These are phyloP conservation scores for Penicillium chermesinum DNA, from an alignment of 495 filamentous ascomycete genomes.

Conservation along the genomic window DNA sequence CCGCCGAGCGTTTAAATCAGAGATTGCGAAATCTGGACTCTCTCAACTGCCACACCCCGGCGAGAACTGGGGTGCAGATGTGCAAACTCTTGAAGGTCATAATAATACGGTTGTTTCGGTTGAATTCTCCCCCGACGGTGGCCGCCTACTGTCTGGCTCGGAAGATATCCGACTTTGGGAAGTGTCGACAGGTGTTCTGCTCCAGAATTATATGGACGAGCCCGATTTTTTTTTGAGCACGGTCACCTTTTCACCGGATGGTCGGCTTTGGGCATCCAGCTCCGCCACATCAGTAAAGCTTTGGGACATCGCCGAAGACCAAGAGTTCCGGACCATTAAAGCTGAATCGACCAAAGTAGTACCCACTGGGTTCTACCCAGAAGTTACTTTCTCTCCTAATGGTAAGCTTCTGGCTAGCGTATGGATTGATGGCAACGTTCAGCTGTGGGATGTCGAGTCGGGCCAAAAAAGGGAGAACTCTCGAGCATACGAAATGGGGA, in stretches of 20 bases:
- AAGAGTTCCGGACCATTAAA: constrained; percentile 6
- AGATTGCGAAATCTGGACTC: constrained; percentile 14
- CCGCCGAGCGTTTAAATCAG: constrained; percentile 9
- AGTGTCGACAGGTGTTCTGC: neutral
- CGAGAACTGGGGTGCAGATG: constrained; percentile 6
- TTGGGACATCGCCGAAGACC: neutral
- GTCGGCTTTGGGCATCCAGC: neutral
- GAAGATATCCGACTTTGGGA: constrained; percentile 16
- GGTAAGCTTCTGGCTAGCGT: neutral
- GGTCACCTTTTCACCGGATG: neutral
- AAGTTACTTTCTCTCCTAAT: neutral
- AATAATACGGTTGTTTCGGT: constrained; percentile 7
- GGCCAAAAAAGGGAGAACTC: neutral
- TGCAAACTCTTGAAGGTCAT: constrained; percentile 20
- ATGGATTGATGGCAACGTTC: neutral
- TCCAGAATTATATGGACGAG: constrained; percentile 6
- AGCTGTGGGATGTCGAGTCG: neutral
- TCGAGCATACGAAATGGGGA: neutral
- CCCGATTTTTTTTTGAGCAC: too few species aligned
- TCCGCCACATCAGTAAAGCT: neutral
- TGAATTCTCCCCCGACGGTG: constrained; percentile 23
- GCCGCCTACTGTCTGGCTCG: neutral
- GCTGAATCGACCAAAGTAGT: neutral
- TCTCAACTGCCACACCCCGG: constrained; percentile 7
- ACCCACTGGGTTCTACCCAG: neutral